Evolutionary conservation across 257 asterid genomes (phyloP), one percentile per base, ranked within the genome.

Genomic region (Knoxia roxburghii): DNA sequence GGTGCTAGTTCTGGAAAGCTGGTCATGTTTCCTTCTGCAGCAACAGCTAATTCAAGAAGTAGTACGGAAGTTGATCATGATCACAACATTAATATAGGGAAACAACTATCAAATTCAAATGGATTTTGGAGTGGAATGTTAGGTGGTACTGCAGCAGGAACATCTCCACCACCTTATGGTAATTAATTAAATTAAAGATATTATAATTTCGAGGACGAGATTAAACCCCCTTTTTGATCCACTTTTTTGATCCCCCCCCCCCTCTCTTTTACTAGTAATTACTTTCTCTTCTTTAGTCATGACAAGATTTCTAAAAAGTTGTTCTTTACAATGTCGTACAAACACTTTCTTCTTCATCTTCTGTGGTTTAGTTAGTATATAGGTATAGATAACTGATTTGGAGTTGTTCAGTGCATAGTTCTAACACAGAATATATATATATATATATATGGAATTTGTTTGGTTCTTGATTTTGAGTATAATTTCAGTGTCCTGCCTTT

Each of bases 91-190:
- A 83, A 74, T 45, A 85, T 79, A 66, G 87, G 82, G 10, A 88
- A 82, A 11, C 86, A 75, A 11, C 75, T 23, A 24, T 52, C 79
- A 63, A 83, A 73, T 78, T 60, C 87, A 52, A 83, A 79, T 77
- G 90, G 89, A 61, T 84, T 71, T 29, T 89, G 95, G 96, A 86
- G 73, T 72, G 95, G 91, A 59, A 81, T 86, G 84, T 70, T 88
- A 63, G 85, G 90, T 62, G 87, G 90, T 62, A 85, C 90, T n/a
- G n/a, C n/a, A n/a, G n/a, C n/a, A n/a, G n/a, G n/a, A n/a, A n/a
- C n/a, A n/a, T n/a, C n/a, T n/a, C n/a, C n/a, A n/a, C n/a, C n/a
- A n/a, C n/a, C n/a, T n/a, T n/a, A n/a, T n/a, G n/a, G n/a, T n/a
- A n/a, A n/a, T n/a, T n/a, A n/a, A n/a, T n/a, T n/a, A n/a, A n/a